These are phyloP conservation scores for Huiozyma naganishii DNA, from an alignment of 805 yeast species.

Conservation along the genomic window DNA sequence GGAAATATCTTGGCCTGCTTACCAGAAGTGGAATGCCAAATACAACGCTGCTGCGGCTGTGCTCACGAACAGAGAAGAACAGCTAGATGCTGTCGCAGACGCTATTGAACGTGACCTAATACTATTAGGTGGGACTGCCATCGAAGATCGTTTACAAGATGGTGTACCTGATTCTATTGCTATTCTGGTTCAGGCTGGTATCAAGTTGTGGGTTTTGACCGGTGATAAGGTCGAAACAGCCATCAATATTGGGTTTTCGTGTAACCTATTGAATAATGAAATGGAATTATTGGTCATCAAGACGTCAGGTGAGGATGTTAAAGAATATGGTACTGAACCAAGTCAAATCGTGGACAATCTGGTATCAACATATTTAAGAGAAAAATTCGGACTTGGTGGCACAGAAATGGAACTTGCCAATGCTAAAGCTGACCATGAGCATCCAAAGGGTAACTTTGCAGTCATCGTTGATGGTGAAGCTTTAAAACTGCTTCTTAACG, in stretches of 20 bases:
- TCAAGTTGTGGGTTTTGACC: conserved; percentile 76
- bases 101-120: conserved; percentile 56
- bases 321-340: conserved; percentile 32
- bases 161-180: conserved; percentile 81
- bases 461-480: conserved; percentile 78
- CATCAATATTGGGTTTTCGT: conserved; percentile 76
- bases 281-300: conserved; percentile 61
- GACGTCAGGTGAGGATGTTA: conserved; percentile 41
- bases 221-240: conserved; percentile 90
- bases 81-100: conserved; percentile 67
- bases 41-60: conserved; percentile 61
- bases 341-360: conserved; percentile 35
- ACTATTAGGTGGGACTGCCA: conserved; percentile 75
- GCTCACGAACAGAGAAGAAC: conserved; percentile 51
- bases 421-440: conserved; percentile 48
- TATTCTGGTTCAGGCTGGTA: conserved; percentile 61
- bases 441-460: conserved; percentile 59
- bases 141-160: conserved; percentile 75
- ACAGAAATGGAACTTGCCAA: conserved; percentile 43
- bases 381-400: conserved; percentile 50
- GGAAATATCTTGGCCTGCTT: conserved; percentile 52
- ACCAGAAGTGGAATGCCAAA: conserved; percentile 48
- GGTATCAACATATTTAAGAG: conserved; percentile 41
- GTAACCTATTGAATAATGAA: conserved; percentile 63
- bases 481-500: conserved; percentile 40